These are phyloP conservation scores for Xylaria cubensis DNA, from an alignment of 495 filamentous ascomycete species.

Conservation along the genomic window DNA sequence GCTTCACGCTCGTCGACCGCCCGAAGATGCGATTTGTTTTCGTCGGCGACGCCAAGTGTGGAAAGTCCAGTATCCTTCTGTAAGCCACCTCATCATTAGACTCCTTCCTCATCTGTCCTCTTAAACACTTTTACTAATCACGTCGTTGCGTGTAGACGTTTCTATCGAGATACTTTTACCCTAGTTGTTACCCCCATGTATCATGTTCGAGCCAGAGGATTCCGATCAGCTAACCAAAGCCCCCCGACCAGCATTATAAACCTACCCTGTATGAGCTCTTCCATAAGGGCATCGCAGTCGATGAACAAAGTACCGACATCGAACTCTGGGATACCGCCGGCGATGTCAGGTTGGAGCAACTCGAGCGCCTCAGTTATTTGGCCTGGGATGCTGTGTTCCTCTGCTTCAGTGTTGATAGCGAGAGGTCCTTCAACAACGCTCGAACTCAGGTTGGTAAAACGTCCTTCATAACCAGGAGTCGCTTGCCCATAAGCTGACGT, in stretches of 20 bases:
- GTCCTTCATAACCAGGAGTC: neutral
- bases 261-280: conserved; percentile 36
- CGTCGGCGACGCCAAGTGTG: conserved; percentile 37
- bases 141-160: conserved; percentile 28
- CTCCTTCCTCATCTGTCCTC: neutral
- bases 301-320: conserved; percentile 32
- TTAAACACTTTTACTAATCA: neutral
- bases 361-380: conserved; percentile 37
- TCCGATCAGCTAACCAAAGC: neutral
- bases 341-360: conserved; percentile 31
- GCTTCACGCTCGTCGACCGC: conserved; percentile 24
- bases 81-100: conserved; percentile 19
- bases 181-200: conserved; percentile 14
- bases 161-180: conserved; percentile 31
- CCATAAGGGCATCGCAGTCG: conserved; percentile 29
- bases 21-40: conserved; percentile 40
- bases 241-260: conserved; percentile 22
- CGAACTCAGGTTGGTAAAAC: conserved; percentile 32
- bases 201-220: neutral
- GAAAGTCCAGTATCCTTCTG: conserved; percentile 39
- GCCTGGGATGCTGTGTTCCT: conserved; percentile 42
- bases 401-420: conserved; percentile 36
- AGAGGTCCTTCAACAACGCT: conserved; percentile 17
- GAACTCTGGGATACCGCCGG: conserved; percentile 45
- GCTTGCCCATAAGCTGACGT: conserved; percentile 3